Evolutionary conservation across 345 rosid species (phyloP).

Genomic region (Citrus inodora): DNA sequence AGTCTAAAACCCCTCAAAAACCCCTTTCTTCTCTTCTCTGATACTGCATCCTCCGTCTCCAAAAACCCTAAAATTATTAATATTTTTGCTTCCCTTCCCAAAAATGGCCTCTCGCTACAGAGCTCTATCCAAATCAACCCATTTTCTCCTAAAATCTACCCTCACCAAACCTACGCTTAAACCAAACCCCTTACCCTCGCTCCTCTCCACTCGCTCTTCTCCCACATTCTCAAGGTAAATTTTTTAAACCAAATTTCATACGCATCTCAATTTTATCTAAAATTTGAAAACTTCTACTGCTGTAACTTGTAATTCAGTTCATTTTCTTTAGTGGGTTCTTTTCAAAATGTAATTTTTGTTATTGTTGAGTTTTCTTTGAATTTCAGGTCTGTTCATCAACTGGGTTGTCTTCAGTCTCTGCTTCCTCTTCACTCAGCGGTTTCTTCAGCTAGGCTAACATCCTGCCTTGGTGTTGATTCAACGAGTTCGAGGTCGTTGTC

Average conservation of each 20-base stretch:
- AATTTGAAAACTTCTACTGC: slow-evolving; percentile 2
- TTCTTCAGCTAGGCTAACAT: slow-evolving; percentile 80
- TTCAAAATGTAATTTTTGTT: neutral
- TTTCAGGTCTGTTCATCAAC: slow-evolving; percentile 58
- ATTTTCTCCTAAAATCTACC: slow-evolving; percentile 50
- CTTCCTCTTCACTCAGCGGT: slow-evolving; percentile 80
- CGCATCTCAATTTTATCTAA: neutral
- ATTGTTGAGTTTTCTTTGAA: neutral
- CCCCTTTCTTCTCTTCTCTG: neutral
- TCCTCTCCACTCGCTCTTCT: slow-evolving; percentile 38
- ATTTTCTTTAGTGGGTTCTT: slow-evolving; percentile 7
- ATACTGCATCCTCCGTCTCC: neutral
- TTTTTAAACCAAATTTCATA: neutral
- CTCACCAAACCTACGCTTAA: slow-evolving; percentile 47
- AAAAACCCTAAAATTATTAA: slow-evolving; percentile 18
- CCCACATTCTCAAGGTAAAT: slow-evolving; percentile 45
- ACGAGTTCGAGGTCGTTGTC: slow-evolving; percentile 76
- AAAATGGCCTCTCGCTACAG: slow-evolving; percentile 76
- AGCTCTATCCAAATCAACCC: slow-evolving; percentile 58
- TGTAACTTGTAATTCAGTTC: neutral
- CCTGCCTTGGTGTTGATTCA: slow-evolving; percentile 83
- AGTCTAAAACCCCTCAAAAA: slow-evolving; percentile 17
- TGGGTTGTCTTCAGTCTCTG: slow-evolving; percentile 77
- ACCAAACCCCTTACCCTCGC: slow-evolving; percentile 39
- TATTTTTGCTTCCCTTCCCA: neutral